Evolutionary conservation across 2,329 filamentous ascomycete genomes (phyloP).

Genomic region (Fusarium sambucinum): DNA sequence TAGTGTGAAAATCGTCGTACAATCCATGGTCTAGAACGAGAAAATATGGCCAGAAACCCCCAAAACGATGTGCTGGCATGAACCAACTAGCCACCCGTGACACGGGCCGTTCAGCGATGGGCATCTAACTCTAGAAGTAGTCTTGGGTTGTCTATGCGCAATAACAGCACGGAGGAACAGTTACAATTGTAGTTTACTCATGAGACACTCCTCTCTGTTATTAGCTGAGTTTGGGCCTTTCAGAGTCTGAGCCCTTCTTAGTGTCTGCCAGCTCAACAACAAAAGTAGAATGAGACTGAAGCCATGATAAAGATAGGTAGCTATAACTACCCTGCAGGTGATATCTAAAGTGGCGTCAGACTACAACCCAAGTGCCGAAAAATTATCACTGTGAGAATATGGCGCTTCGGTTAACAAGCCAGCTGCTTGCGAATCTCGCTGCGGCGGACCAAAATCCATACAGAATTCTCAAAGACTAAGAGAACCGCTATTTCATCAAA

Average conservation of each 20-base stretch:
- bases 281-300: neutral
- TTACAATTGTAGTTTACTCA: too few relatives aligned
- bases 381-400: neutral
- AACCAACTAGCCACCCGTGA: slow-evolving; percentile 7
- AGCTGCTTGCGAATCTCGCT: neutral
- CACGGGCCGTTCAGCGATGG: neutral
- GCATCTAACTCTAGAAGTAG: neutral
- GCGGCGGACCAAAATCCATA: neutral
- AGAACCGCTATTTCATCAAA: slow-evolving; percentile 8
- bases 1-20: neutral
- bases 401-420: neutral
- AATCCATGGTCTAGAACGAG: neutral
- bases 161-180: neutral
- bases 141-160: neutral
- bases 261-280: neutral
- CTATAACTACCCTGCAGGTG: neutral
- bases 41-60: too few relatives aligned
- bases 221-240: neutral
- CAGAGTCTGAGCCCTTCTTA: neutral
- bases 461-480: neutral
- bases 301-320: neutral
- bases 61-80: neutral
- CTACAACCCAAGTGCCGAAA: neutral
- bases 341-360: neutral
- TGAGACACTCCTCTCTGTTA: too few relatives aligned